Percentiles rank a stretch among this genome's conserved stretches.
These are phyloP conservation scores for Inonotus hispidus DNA, from an alignment of 1,284 basidiomycete genomes.

Conservation along the genomic window DNA sequence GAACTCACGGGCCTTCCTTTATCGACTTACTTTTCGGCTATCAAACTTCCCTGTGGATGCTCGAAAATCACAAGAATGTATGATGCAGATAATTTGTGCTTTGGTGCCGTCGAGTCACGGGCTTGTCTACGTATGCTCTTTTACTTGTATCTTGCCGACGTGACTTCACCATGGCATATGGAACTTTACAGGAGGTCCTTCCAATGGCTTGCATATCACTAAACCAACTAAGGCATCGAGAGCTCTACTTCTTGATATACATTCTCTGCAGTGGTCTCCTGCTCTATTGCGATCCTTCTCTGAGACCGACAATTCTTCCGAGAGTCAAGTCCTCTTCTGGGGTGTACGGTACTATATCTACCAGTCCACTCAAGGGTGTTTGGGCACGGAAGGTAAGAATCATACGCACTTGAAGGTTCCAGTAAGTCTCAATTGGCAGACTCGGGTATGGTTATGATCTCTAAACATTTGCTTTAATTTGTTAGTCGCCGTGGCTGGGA, in stretches of 20 bases:
- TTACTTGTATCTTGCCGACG: conserved; percentile 11
- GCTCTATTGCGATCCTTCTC: conserved; percentile 85
- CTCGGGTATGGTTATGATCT: no score
- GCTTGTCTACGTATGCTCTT: conserved; percentile 75
- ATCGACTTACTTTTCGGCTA: conserved; percentile 95
- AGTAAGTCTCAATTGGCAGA: conserved; percentile 45
- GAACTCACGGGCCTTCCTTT: conserved; percentile 85
- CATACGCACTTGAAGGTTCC: conserved; percentile 93
- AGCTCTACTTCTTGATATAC: conserved; percentile 87
- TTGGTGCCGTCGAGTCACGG: conserved; percentile 97
- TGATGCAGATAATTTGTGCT: conserved; percentile 76
- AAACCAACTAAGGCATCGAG: conserved; percentile 98
- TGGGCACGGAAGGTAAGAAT: conserved; percentile 70
- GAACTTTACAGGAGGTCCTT: conserved; percentile 78
- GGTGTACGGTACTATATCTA: conserved; percentile 77
- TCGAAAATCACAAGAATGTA: conserved; percentile 87
- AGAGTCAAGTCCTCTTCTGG: conserved; percentile 89
- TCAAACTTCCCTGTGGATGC: conserved; percentile 97
- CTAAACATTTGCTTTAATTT: no score
- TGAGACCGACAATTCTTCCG: conserved; percentile 78
- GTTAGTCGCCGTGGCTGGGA: conserved; percentile 92
- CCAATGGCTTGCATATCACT: conserved; percentile 76
- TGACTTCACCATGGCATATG: conserved; percentile 29
- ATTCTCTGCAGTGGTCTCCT: conserved; percentile 79
- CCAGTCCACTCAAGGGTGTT: conserved; percentile 70